These are phyloP conservation scores for Cyphellophora europaea DNA, from an alignment of 2,329 filamentous ascomycete species.

Conservation along the genomic window DNA sequence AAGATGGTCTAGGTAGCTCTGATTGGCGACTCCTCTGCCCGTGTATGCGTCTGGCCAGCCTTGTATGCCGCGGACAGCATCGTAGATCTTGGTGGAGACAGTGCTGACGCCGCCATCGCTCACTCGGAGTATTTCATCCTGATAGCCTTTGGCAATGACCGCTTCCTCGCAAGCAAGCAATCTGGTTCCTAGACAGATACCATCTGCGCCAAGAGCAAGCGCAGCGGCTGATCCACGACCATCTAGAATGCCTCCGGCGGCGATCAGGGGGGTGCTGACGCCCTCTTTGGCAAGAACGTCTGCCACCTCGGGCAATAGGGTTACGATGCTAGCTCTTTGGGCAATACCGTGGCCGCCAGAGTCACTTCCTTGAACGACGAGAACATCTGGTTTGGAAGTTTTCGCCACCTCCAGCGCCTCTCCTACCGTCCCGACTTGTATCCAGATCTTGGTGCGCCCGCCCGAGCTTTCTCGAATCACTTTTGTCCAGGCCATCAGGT, in stretches of 20 bases:
- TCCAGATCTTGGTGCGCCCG: slow-evolving; percentile 39
- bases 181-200: slow-evolving; percentile 53
- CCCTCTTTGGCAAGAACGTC: slow-evolving; percentile 27
- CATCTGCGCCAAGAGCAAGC: slow-evolving; percentile 42
- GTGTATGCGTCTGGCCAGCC: slow-evolving; percentile 51
- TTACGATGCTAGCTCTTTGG: slow-evolving; percentile 35
- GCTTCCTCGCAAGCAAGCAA: slow-evolving; percentile 48
- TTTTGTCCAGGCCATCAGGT: slow-evolving; percentile 34
- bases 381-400: slow-evolving; percentile 33
- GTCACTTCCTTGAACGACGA: slow-evolving; percentile 46
- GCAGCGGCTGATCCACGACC: slow-evolving; percentile 42
- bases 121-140: slow-evolving; percentile 37
- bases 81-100: slow-evolving; percentile 43
- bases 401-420: slow-evolving; percentile 37
- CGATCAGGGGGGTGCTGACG: slow-evolving; percentile 35
- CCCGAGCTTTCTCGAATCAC: slow-evolving; percentile 31
- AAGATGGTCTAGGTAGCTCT: slow-evolving; percentile 37
- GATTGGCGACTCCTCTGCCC: slow-evolving; percentile 49
- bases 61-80: slow-evolving; percentile 45
- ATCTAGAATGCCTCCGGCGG: slow-evolving; percentile 45
- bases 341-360: slow-evolving; percentile 45
- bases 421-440: slow-evolving; percentile 41
- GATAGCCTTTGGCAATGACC: slow-evolving; percentile 40
- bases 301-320: slow-evolving; percentile 41
- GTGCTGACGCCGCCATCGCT: slow-evolving; percentile 44